Evolutionary conservation across 306 rosid species (phyloP).

Genomic region (Arachis stenosperma): DNA sequence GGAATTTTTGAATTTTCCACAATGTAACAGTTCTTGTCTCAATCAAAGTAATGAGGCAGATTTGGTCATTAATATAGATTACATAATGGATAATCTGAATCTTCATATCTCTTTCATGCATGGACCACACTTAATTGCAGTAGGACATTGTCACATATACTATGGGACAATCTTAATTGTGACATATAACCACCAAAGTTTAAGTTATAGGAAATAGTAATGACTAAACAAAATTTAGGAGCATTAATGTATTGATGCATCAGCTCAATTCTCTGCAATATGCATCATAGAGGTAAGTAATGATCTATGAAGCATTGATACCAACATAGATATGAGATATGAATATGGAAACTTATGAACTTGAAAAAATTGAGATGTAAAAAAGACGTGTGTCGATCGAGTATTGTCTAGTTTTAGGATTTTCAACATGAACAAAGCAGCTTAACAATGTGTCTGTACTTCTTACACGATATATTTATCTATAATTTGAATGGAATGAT

Average conservation of each 20-base stretch:
- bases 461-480: background rate
- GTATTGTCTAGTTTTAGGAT: no score
- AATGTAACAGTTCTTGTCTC: slow-evolving; percentile 28
- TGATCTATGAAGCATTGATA: background rate
- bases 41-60: slow-evolving; percentile 35
- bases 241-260: slow-evolving; percentile 19
- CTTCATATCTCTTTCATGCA: slow-evolving; percentile 36
- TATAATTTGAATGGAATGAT: background rate
- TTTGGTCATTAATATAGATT: slow-evolving; percentile 14
- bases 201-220: background rate
- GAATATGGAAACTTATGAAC: no score
- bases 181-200: slow-evolving; percentile 23
- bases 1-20: background rate
- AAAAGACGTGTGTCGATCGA: no score
- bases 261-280: background rate
- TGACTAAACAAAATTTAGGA: slow-evolving; percentile 10
- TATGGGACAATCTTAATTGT: slow-evolving; percentile 24
- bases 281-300: slow-evolving; percentile 15
- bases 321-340: no score
- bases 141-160: background rate
- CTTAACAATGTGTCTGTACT: no score
- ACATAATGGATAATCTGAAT: background rate
- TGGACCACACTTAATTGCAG: slow-evolving; percentile 29
- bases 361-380: no score
- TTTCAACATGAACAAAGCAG: no score